These are phyloP conservation scores for Eucalyptus microcorys DNA, from an alignment of 345 rosid genomes.

Conservation along the genomic window DNA sequence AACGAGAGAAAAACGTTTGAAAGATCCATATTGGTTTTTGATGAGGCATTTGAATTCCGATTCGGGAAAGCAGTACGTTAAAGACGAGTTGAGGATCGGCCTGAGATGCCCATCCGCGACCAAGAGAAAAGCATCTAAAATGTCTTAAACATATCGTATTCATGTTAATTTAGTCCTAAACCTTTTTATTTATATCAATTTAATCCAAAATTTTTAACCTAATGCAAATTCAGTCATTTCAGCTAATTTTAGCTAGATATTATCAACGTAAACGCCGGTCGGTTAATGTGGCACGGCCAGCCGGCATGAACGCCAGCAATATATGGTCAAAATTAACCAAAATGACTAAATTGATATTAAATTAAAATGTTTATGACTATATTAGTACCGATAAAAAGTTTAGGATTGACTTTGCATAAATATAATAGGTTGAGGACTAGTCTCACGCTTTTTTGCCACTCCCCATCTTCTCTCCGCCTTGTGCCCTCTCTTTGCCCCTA, in stretches of 20 bases:
- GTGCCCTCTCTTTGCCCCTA: not conserved
- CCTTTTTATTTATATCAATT: too few relatives aligned
- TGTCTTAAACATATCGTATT: fast-evolving
- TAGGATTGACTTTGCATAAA: too few relatives aligned
- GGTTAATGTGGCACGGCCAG: fast-evolving
- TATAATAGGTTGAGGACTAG: too few relatives aligned
- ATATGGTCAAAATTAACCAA: fast-evolving
- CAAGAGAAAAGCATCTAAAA: fast-evolving
- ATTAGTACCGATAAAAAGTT: too few relatives aligned
- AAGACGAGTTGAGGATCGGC: not conserved
- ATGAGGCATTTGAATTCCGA: not conserved
- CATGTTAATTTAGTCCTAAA: too few relatives aligned
- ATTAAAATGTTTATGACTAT: too few relatives aligned
- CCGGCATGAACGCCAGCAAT: fast-evolving
- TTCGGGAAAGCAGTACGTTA: not conserved
- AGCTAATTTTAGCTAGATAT: too few relatives aligned
- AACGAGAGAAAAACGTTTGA: not conserved
- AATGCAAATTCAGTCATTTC: too few relatives aligned
- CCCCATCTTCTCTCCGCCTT: too few relatives aligned
- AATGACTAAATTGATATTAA: too few relatives aligned
- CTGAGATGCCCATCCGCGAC: fast-evolving
- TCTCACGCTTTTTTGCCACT: fast-evolving
- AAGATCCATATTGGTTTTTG: not conserved
- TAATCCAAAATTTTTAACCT: too few relatives aligned
- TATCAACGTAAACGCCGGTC: fast-evolving